These are phyloP conservation scores for Amaranthus tricolor DNA, from an alignment of 179 eudicot species.

Conservation along the genomic window DNA sequence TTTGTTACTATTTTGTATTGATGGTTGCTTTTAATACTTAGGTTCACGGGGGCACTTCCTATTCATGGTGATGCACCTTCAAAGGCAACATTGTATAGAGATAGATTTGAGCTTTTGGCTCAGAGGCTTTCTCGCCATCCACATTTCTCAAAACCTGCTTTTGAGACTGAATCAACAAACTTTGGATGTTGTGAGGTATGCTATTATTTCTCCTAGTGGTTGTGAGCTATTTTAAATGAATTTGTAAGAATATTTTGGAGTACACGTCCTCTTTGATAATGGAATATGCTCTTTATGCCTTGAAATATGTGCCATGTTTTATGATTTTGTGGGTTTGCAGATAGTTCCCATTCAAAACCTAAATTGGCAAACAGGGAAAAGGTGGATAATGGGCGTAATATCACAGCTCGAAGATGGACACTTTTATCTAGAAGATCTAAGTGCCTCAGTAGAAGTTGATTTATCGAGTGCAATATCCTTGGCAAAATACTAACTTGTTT, in stretches of 20 bases:
- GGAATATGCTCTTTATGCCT: background rate
- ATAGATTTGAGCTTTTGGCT: conserved; percentile 68
- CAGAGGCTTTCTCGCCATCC: conserved; percentile 85
- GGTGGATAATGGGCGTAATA: conserved; percentile 96
- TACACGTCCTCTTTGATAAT: background rate
- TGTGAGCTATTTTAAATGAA: background rate
- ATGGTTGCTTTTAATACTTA: conserved; percentile 20
- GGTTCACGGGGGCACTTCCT: conserved; percentile 64
- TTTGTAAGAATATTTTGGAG: background rate
- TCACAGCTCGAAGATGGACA: conserved; percentile 98
- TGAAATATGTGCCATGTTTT: background rate
- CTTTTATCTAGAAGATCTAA: conserved; percentile 91
- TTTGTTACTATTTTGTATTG: background rate
- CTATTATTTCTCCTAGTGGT: background rate
- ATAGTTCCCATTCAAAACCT: conserved; percentile 90
- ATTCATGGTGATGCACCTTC: conserved; percentile 83
- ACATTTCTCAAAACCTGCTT: conserved; percentile 75
- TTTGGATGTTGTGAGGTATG: conserved; percentile 82
- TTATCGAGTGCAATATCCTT: conserved; percentile 93
- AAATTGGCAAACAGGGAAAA: conserved; percentile 70
- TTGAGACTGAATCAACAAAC: conserved; percentile 52
- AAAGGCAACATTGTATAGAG: conserved; percentile 72
- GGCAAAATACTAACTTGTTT: background rate
- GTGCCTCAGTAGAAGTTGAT: conserved; percentile 88
- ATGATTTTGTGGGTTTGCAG: conserved; percentile 36